phyloP scores from a whole-genome alignment of 2,329 filamentous ascomycete species.

The Colletotrichum nymphaeae region DNA sequence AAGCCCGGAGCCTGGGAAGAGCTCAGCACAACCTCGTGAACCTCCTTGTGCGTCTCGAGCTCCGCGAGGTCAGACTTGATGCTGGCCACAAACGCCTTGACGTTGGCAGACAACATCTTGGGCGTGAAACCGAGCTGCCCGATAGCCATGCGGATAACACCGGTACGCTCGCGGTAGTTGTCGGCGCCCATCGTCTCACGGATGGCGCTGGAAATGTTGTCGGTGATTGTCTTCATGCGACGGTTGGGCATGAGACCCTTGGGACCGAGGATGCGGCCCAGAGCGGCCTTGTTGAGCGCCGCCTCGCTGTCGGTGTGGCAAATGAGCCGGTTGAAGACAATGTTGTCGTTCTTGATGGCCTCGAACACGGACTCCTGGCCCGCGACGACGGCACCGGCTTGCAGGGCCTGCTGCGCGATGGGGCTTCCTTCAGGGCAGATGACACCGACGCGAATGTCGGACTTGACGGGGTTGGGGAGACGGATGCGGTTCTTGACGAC shows the following conservation, averaged over 20 bases:
- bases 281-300: conserved; percentile 82
- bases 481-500: conserved; percentile 88
- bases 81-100: conserved; percentile 79
- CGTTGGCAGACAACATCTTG: conserved; percentile 85
- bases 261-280: conserved; percentile 88
- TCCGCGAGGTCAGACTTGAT: conserved; percentile 80
- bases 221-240: conserved; percentile 90
- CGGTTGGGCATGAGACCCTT: conserved; percentile 91
- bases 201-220: conserved; percentile 79
- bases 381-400: conserved; percentile 83
- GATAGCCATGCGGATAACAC: conserved; percentile 88
- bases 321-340: conserved; percentile 90
- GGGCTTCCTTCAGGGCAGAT: conserved; percentile 87
- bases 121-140: conserved; percentile 92
- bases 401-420: conserved; percentile 77
- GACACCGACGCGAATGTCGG: conserved; percentile 88
- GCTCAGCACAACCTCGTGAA: conserved; percentile 79
- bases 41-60: conserved; percentile 51
- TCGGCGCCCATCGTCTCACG: conserved; percentile 85
- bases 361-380: conserved; percentile 91
- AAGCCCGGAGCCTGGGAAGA: conserved; percentile 89
- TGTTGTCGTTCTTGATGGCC: conserved; percentile 76
- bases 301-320: conserved; percentile 84
- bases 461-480: conserved; percentile 90
- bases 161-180: conserved; percentile 87